These are phyloP conservation scores for Botrytis deweyae DNA, from an alignment of 2,329 filamentous ascomycete genomes.

Conservation along the genomic window DNA sequence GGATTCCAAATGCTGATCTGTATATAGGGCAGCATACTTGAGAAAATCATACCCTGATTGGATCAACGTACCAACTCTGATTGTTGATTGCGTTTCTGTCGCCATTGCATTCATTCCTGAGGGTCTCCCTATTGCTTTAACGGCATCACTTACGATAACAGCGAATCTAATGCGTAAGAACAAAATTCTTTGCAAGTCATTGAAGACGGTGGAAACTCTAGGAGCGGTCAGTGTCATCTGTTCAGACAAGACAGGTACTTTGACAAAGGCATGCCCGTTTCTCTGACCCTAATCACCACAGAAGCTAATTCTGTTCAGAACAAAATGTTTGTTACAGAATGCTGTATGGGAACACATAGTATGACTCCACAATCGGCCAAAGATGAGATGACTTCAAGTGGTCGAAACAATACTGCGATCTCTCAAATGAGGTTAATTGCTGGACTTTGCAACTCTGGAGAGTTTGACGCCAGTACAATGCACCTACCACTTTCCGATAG, in stretches of 20 bases:
- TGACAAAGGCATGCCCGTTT: conserved; percentile 46
- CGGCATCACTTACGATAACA: conserved; percentile 68
- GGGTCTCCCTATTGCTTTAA: conserved; percentile 66
- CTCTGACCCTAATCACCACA: not conserved
- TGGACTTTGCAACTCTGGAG: conserved; percentile 70
- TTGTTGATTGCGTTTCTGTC: conserved; percentile 47
- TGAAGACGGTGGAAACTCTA: conserved; percentile 74
- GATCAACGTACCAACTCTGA: conserved; percentile 70
- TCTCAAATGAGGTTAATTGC: conserved; percentile 59
- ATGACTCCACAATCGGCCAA: conserved; percentile 47
- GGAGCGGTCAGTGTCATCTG: conserved; percentile 72
- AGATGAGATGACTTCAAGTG: conserved; percentile 39
- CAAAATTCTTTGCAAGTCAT: conserved; percentile 73
- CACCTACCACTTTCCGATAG: conserved; percentile 58
- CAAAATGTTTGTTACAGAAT: conserved; percentile 70
- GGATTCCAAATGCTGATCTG: not conserved
- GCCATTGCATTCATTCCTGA: conserved; percentile 73
- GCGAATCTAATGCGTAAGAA: conserved; percentile 74
- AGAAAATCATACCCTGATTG: conserved; percentile 62
- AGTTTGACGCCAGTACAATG: conserved; percentile 66
- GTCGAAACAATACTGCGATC: conserved; percentile 44
- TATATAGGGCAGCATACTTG: conserved; percentile 67
- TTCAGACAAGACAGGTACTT: conserved; percentile 73
- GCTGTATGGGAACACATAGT: conserved; percentile 53
- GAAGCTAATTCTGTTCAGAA: conserved; percentile 46